Evolutionary conservation across 176 grass and related monocot genomes (phyloP), one percentile per base, ranked within the genome.

Genomic region (Cenchrus americanus): DNA sequence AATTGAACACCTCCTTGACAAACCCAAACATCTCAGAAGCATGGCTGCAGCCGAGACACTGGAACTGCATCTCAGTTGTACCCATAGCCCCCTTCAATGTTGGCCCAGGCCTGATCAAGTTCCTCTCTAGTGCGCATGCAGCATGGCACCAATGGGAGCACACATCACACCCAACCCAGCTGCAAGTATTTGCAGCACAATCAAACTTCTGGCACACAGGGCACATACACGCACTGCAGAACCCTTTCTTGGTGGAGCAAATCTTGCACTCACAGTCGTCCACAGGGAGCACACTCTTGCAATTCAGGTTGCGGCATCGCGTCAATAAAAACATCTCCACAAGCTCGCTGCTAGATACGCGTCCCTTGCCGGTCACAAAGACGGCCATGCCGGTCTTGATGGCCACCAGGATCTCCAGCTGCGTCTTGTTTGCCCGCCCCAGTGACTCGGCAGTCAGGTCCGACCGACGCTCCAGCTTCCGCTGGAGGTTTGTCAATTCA

Each of bases 21-120:
- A 99, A 99, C 58, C 97, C 97, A 90, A 99, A 91, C 97, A 99
- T 96, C 87, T 99, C 97, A 42, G 91, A 99, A 77, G 89, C 81
- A 76, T 99, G 97, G 10, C 73, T 94, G 71, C 97, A 99, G 21
- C 93, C 97, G 49, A 94, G 86, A 82, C 97, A 99, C 63, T 96
- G 93, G 78, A 96, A 99, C 86, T 99, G 97, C 97, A 99, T 99
- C 69, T 99, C 97, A 5, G 93, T 94, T 27, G 81, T 99, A 49
- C 96, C 96, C 22, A 87, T 90, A 0, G 88, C 66, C 32, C 89
- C 96, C 71, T 99, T 99, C 3, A 90, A 44, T 5, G 87, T 92
- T 8, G 87, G 93, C 2, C 96, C 96, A 52, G 96, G 91, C 66
- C 97, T 92, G 75, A 99, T 99, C 72, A 96, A 64, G 65, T 92